These are phyloP conservation scores for Tetrahymena thermophila DNA, from an alignment of 73 alveolate genomes.

Conservation along the genomic window DNA sequence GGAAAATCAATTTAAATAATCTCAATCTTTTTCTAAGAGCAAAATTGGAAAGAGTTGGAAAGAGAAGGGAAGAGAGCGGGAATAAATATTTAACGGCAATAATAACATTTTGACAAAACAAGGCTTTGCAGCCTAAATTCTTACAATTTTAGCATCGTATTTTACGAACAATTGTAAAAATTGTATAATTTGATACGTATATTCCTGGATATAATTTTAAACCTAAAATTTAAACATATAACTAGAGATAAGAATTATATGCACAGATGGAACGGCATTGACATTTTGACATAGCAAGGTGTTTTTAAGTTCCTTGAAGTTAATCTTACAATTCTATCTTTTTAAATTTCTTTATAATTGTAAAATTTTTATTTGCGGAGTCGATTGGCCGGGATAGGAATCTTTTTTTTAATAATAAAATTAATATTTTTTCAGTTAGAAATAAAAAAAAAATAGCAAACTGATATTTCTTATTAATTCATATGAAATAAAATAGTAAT, in stretches of 20 bases:
- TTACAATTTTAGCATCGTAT: neutral
- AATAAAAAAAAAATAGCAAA: neutral
- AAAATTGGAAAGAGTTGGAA: neutral
- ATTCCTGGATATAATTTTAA: neutral
- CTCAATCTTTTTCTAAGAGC: neutral
- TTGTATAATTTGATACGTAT: neutral
- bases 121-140: constrained; percentile 4
- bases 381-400: neutral
- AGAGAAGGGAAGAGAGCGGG: neutral
- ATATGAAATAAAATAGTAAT: too few relatives aligned
- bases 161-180: neutral
- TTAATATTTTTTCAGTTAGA: neutral
- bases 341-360: neutral
- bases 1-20: neutral
- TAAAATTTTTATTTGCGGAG: neutral
- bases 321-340: neutral
- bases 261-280: neutral
- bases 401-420: neutral
- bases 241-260: neutral
- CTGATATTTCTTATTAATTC: neutral
- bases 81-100: neutral
- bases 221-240: neutral
- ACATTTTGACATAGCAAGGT: neutral
- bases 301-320: neutral
- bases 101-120: neutral